Evolutionary conservation across 805 yeast genomes (phyloP).

Genomic region (Candida nitratophila): DNA sequence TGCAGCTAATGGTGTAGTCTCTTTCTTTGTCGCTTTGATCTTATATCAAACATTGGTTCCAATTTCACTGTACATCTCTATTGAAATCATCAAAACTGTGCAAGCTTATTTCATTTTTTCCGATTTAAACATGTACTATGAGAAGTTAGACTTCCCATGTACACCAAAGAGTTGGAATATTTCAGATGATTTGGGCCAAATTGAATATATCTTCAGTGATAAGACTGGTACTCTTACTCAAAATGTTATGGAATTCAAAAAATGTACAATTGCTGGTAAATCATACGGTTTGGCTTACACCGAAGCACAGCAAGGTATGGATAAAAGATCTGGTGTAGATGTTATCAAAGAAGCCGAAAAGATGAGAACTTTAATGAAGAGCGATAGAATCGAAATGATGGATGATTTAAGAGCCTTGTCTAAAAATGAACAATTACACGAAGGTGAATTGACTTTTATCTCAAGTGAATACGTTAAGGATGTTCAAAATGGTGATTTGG

Average conservation of each 20-base stretch:
- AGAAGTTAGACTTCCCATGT: constrained; percentile 67
- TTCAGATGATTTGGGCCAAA: constrained; percentile 80
- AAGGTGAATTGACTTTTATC: constrained; percentile 50
- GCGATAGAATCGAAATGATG: constrained; percentile 57
- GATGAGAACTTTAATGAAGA: constrained; percentile 47
- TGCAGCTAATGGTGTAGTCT: constrained; percentile 60
- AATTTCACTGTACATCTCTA: constrained; percentile 72
- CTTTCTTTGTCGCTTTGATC: constrained; percentile 70
- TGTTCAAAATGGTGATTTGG: constrained; percentile 27
- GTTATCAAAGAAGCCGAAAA: constrained; percentile 51
- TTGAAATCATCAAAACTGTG: constrained; percentile 75
- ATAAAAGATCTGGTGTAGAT: constrained; percentile 72
- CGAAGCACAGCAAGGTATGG: constrained; percentile 73
- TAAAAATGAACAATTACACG: constrained; percentile 43
- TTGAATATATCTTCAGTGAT: constrained; percentile 78
- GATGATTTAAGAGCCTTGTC: constrained; percentile 24
- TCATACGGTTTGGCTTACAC: constrained; percentile 78
- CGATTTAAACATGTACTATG: constrained; percentile 66
- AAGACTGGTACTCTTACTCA: constrained; percentile 83
- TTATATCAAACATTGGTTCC: constrained; percentile 78
- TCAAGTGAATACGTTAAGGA: constrained; percentile 55
- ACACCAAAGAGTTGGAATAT: constrained; percentile 82
- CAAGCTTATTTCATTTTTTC: constrained; percentile 78
- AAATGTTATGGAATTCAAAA: constrained; percentile 80
- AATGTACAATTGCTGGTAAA: constrained; percentile 67